Base-by-base conservation (phyloP, 345 rosid species). In the Gossypium sturtianum region DNA sequence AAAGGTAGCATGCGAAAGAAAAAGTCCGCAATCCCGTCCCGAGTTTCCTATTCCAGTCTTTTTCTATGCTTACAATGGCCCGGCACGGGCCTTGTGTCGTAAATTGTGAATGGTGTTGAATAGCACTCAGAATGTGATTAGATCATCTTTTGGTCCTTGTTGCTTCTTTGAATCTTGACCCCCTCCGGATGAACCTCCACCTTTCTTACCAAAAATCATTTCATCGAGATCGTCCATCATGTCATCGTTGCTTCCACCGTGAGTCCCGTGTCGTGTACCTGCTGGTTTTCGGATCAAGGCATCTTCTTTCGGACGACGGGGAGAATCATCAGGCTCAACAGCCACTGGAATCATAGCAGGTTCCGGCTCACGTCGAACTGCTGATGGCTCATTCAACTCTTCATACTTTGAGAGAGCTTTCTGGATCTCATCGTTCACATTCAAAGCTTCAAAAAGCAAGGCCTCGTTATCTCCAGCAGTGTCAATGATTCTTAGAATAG, bases 211-310 rank as follows among this genome's bases (percentile, higher is more conserved):
- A 38, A 94, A 94, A 74, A 94, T 92, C 97, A 94, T 92, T 79
- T 92, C 95, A 76, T 94, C 98, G 0, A 96, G 97, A 81, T 96
- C 99, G 80, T 96, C 99, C 95, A 94, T 89, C 97, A 89, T 86
- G 80, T 90, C 92, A 20, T 92, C 93, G 0, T 84, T 87, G 85
- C 86, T 90, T 70, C 92, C 89, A 12, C 87, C 84, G 10, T 78
- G 91, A 57, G 82, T 69, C 23, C 88, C 91, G 49, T 84, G 84
- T 38, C 87, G 89, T 23, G 84, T 78, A 68, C 92, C 87, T 7
- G 92, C 86, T 17, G 93, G 89, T 83, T 89, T 96, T 75, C 99
- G 84, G 44, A 90, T 72, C 86, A 93, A 84, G 43, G 91, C 80
- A 73, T 87, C 93, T 79, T 89, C 91, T 80, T 81, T 94, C 9